Conservation (phyloP, 306 rosid genomes). For the Senna siamea region DNA sequence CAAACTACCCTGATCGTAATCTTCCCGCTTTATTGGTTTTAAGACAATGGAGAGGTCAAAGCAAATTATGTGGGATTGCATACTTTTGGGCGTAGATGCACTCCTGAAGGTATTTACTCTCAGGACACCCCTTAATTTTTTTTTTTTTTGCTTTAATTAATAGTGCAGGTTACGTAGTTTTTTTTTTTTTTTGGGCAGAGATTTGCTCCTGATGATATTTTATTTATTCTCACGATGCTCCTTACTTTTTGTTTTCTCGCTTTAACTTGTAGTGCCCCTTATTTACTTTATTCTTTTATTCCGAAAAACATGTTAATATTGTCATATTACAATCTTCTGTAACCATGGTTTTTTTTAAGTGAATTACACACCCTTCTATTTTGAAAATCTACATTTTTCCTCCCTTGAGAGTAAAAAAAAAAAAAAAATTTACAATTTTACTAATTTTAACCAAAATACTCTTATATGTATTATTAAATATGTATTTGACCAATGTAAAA, state of each 20-base stretch:
- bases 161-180: too few species aligned
- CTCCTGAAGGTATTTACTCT: conserved; percentile 83
- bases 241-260: conserved; percentile 9
- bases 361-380: too few species aligned
- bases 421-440: too few species aligned
- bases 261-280: conserved; percentile 1
- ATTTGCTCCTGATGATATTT: conserved; percentile 92
- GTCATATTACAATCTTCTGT: too few species aligned
- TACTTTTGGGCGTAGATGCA: conserved; percentile 84
- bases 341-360: too few species aligned
- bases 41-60: conserved; percentile 90
- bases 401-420: too few species aligned
- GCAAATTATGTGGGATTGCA: conserved; percentile 85
- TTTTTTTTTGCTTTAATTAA: conserved; percentile 22
- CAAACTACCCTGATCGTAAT: conserved; percentile 86
- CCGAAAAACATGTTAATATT: not conserved
- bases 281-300: not conserved
- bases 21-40: conserved; percentile 87
- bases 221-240: conserved; percentile 7
- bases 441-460: too few species aligned
- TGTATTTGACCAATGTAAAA: too few species aligned
- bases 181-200: conserved; percentile 89
- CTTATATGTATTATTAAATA: too few species aligned
- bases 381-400: too few species aligned
- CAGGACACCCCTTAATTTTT: not conserved